These are phyloP conservation scores for Ophiostoma ips DNA, from an alignment of 2,329 filamentous ascomycete genomes.

Conservation along the genomic window DNA sequence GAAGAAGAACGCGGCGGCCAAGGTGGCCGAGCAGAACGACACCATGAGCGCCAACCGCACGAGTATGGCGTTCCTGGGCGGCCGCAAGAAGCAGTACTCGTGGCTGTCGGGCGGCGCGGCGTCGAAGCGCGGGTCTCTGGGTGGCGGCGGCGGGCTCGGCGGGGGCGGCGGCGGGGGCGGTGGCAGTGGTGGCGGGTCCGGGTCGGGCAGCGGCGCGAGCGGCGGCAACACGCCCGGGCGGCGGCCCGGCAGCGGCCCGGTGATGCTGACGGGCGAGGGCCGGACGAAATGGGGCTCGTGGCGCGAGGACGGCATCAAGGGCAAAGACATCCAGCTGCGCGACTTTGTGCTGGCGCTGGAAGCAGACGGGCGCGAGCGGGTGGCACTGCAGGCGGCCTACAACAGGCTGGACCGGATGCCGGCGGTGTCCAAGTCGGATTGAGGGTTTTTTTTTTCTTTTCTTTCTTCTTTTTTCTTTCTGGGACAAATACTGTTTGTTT, in stretches of 20 bases:
- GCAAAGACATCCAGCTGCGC: conserved; percentile 66
- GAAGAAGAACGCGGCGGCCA: conserved; percentile 62
- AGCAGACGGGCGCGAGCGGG: conserved; percentile 52
- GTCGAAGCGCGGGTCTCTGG: conserved; percentile 24
- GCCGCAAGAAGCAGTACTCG: conserved; percentile 56
- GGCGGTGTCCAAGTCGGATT: conserved; percentile 3
- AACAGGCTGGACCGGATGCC: conserved; percentile 30
- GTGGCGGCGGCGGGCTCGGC: conserved; percentile 21
- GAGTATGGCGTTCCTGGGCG: conserved; percentile 50
- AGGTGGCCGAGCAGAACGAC: conserved; percentile 62
- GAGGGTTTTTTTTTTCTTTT: not conserved
- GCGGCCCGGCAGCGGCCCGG: conserved; percentile 19
- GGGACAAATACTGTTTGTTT: not conserved
- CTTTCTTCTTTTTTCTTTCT: not conserved
- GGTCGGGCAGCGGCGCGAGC: not conserved
- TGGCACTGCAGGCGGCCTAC: conserved; percentile 46
- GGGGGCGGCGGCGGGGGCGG: conserved; percentile 20
- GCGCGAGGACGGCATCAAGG: conserved; percentile 66
- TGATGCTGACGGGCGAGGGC: conserved; percentile 40
- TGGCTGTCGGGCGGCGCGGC: conserved; percentile 55
- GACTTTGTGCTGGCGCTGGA: conserved; percentile 74
- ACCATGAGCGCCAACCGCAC: conserved; percentile 76
- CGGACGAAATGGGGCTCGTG: conserved; percentile 56
- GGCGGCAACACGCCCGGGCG: conserved; percentile 9
- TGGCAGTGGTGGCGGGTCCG: not conserved